Evolutionary conservation across 352 stramenopile genomes (phyloP).

Genomic region (Hyaloperonospora brassicae): DNA sequence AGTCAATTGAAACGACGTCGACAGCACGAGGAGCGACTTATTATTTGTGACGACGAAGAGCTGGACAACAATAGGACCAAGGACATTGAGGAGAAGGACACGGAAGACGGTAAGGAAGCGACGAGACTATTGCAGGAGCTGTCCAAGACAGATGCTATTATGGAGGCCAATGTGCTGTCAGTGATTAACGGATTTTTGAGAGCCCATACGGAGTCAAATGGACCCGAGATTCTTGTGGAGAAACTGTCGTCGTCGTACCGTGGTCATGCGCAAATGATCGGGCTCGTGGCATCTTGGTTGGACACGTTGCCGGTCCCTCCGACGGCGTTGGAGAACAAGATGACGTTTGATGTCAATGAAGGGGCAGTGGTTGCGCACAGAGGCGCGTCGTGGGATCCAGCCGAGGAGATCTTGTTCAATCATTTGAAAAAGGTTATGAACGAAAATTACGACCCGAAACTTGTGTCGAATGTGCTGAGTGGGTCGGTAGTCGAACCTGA

Average conservation of each 20-base stretch:
- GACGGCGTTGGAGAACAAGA: constrained; percentile 60
- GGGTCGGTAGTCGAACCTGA: constrained; percentile 63
- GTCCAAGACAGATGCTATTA: constrained; percentile 69
- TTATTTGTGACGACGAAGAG: constrained; percentile 80
- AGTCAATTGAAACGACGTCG: constrained; percentile 32
- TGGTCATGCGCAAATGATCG: constrained; percentile 83
- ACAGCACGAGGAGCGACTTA: constrained; percentile 55
- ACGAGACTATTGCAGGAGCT: constrained; percentile 57
- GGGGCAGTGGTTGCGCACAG: constrained; percentile 52
- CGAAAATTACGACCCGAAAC: constrained; percentile 77
- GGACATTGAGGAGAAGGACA: constrained; percentile 50
- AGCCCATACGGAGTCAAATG: constrained; percentile 69
- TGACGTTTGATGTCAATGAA: constrained; percentile 66
- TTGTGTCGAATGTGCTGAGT: constrained; percentile 82
- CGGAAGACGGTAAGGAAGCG: constrained; percentile 69
- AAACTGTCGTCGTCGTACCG: constrained; percentile 82
- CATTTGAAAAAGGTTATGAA: constrained; percentile 70
- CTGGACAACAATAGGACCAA: constrained; percentile 21
- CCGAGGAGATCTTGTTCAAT: constrained; percentile 71
- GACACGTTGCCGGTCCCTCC: constrained; percentile 55
- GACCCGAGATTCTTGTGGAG: constrained; percentile 79
- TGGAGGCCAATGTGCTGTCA: constrained; percentile 71
- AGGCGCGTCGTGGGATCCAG: constrained; percentile 61
- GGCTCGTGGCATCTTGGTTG: constrained; percentile 75
- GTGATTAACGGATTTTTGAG: constrained; percentile 82